Evolutionary conservation across 2,329 filamentous ascomycete species (phyloP).

Genomic region (Tolypocladium nubicola): DNA sequence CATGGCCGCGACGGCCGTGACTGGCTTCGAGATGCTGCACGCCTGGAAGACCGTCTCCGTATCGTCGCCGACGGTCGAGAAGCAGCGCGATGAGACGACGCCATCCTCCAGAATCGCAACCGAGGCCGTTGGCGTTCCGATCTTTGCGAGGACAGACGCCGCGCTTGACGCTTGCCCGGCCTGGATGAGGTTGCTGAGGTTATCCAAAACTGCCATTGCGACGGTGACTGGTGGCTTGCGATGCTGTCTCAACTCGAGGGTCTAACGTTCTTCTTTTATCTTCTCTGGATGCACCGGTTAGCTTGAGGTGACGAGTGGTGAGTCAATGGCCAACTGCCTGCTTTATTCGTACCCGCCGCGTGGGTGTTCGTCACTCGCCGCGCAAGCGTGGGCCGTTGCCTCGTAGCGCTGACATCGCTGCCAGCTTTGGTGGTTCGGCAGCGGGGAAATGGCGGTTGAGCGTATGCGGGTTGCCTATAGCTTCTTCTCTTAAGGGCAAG

Average conservation of each 20-base stretch:
- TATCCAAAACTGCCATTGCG: not conserved
- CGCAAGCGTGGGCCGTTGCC: not conserved
- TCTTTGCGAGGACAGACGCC: not conserved
- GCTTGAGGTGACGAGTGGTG: not conserved
- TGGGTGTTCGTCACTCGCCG: not conserved
- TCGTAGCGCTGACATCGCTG: not conserved
- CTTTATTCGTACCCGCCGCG: not conserved
- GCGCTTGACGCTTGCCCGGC: not conserved
- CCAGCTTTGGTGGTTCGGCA: too few relatives aligned
- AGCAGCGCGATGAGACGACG: constrained; percentile 7
- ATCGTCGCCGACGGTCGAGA: constrained; percentile 4
- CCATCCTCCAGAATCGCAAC: constrained; percentile 9
- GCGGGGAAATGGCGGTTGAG: too few relatives aligned
- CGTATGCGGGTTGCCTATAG: too few relatives aligned
- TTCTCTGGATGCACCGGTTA: not conserved
- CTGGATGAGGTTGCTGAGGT: not conserved
- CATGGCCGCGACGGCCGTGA: not conserved
- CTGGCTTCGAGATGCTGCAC: constrained; percentile 10
- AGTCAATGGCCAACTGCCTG: not conserved
- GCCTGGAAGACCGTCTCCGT: constrained; percentile 9
- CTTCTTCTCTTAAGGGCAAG: too few relatives aligned
- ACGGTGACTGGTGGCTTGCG: too few relatives aligned
- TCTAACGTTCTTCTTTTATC: not conserved
- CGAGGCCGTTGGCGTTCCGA: constrained; percentile 6
- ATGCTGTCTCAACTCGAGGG: not conserved